Evolutionary conservation across 345 rosid species (phyloP).

Genomic region (Leavenworthia alabamica): DNA sequence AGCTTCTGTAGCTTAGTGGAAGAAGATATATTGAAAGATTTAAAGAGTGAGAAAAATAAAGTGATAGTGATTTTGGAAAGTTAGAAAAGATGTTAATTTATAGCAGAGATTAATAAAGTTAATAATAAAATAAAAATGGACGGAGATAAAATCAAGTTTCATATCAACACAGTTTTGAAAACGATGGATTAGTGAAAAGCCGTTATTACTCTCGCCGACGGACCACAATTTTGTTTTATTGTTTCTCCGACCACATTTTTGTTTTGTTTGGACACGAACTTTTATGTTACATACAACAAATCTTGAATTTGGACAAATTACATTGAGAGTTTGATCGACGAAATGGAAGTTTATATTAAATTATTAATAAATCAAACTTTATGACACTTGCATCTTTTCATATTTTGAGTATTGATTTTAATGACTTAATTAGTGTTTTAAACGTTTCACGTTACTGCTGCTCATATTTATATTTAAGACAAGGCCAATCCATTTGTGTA

Average conservation of each 20-base stretch:
- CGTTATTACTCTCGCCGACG: background rate
- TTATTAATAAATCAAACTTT: no score
- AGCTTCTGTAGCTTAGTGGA: slow-evolving; percentile 3
- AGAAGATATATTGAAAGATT: slow-evolving; percentile 12
- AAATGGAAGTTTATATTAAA: background rate
- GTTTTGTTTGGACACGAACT: background rate
- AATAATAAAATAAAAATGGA: background rate
- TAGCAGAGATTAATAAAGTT: background rate
- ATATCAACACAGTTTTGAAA: background rate
- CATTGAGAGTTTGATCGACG: background rate
- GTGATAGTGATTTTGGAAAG: slow-evolving; percentile 15
- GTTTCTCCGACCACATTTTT: background rate
- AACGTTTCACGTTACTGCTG: background rate
- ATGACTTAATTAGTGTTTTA: background rate
- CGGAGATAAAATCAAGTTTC: background rate
- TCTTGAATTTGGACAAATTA: background rate
- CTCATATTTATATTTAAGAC: background rate
- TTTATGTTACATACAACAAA: background rate
- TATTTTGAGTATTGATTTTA: background rate
- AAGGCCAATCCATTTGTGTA: background rate
- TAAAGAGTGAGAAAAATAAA: background rate
- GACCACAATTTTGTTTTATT: background rate
- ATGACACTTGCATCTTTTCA: background rate
- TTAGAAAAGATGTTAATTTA: slow-evolving; percentile 20
- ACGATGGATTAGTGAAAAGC: slow-evolving; percentile 9